Conservation (phyloP, 1,284 basidiomycete species). For the Ganoderma meredithae region DNA sequence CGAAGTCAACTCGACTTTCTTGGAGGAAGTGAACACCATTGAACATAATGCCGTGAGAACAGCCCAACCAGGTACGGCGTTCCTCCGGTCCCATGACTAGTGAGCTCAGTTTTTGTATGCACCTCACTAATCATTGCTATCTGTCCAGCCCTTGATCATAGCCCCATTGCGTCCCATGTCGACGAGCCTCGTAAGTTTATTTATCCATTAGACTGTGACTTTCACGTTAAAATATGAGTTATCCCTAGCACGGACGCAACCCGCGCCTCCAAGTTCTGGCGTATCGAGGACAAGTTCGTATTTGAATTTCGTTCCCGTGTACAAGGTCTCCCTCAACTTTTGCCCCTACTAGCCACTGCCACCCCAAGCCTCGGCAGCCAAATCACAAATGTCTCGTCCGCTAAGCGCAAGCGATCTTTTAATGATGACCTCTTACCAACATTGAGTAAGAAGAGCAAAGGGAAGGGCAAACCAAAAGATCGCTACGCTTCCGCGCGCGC, state of each 20-base stretch:
- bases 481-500: slow-evolving; percentile 30
- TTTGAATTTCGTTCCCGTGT: neutral
- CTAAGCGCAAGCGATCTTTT: slow-evolving; percentile 23
- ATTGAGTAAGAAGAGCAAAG: slow-evolving; percentile 25
- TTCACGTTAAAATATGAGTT: neutral
- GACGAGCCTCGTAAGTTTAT: neutral
- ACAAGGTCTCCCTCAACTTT: neutral
- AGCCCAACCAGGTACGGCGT: neutral
- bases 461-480: slow-evolving; percentile 30
- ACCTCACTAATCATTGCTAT: no score
- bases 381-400: neutral
- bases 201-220: neutral
- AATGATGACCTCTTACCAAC: neutral
- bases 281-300: slow-evolving; percentile 1
- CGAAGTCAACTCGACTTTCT: slow-evolving; percentile 28
- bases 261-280: neutral
- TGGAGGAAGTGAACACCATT: slow-evolving; percentile 9
- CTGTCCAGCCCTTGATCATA: neutral
- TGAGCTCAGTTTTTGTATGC: neutral
- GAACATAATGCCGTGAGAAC: slow-evolving; percentile 6
- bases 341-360: neutral
- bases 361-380: neutral
- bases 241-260: neutral
- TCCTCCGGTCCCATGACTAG: neutral
- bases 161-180: neutral